Evolutionary conservation across 2,329 filamentous ascomycete genomes (phyloP).

Genomic region (Eutypella sp.): DNA sequence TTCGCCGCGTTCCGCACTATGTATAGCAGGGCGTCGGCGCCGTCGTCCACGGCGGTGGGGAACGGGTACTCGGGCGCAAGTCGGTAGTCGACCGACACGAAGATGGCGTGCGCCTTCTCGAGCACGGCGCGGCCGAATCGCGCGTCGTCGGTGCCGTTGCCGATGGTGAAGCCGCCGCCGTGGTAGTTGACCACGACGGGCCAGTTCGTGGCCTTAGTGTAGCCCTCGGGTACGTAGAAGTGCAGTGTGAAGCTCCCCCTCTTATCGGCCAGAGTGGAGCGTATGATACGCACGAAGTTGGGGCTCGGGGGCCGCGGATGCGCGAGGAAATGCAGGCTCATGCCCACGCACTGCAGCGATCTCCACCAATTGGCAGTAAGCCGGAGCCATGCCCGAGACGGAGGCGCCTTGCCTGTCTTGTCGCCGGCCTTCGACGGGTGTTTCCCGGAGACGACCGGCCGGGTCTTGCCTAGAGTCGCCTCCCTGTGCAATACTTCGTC

Average conservation of each 20-base stretch:
- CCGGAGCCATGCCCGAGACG: conserved; percentile 54
- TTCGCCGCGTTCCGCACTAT: conserved; percentile 51
- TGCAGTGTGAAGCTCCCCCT: conserved; percentile 33
- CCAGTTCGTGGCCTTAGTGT: conserved; percentile 28
- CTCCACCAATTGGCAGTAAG: conserved; percentile 63
- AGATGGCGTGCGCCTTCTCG: conserved; percentile 48
- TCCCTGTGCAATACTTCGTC: not conserved
- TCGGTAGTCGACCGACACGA: conserved; percentile 64
- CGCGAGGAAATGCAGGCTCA: conserved; percentile 61
- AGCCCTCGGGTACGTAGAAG: conserved; percentile 38
- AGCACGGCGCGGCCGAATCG: conserved; percentile 53
- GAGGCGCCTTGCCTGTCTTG: conserved; percentile 21
- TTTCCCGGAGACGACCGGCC: conserved; percentile 9
- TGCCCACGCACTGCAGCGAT: conserved; percentile 62
- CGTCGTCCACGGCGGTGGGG: conserved; percentile 61
- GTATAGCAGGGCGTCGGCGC: conserved; percentile 59
- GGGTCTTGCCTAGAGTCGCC: conserved; percentile 1
- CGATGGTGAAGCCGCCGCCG: conserved; percentile 62
- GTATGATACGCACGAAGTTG: conserved; percentile 52
- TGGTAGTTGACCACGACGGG: conserved; percentile 62
- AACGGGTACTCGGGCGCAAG: conserved; percentile 61
- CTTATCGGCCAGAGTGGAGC: conserved; percentile 32
- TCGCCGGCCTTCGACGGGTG: conserved; percentile 18
- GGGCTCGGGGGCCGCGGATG: conserved; percentile 56
- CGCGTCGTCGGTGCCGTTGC: conserved; percentile 58